Evolutionary conservation across 1,284 basidiomycete species (phyloP).

Genomic region (Cystobasidium pallidum): DNA sequence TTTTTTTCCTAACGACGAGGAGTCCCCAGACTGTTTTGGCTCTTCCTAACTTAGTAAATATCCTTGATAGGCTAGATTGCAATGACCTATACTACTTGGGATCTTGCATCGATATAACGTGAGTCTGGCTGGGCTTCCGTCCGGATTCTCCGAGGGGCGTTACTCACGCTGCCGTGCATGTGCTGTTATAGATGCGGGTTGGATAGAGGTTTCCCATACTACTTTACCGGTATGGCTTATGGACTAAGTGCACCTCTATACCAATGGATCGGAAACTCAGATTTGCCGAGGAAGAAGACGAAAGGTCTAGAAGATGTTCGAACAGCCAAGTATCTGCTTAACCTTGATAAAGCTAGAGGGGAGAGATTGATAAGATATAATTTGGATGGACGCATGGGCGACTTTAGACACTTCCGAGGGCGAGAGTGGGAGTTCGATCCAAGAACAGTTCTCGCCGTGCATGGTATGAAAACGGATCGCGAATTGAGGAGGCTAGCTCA

Average conservation of each 20-base stretch:
- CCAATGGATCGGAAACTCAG: conserved; percentile 39
- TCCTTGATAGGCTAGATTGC: conserved; percentile 28
- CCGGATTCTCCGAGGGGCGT: background rate
- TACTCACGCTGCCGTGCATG: background rate
- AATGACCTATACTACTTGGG: conserved; percentile 35
- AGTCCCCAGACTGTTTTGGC: conserved; percentile 16
- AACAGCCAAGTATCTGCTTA: conserved; percentile 25
- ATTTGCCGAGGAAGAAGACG: conserved; percentile 8
- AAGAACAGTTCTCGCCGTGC: conserved; percentile 31
- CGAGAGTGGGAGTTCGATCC: conserved; percentile 21
- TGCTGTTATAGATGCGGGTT: conserved; percentile 29
- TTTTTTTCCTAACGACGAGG: too few species aligned
- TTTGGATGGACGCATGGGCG: conserved; percentile 34
- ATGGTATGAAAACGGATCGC: conserved; percentile 32
- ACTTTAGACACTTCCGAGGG: conserved; percentile 12
- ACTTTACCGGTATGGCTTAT: conserved; percentile 40
- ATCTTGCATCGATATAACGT: conserved; percentile 31
- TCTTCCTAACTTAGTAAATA: conserved; percentile 1
- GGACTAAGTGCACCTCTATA: conserved; percentile 36
- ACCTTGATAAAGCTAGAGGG: background rate
- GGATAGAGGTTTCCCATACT: conserved; percentile 25
- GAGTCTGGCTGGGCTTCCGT: too few species aligned
- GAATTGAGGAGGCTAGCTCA: conserved; percentile 1
- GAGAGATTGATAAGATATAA: conserved; percentile 27
- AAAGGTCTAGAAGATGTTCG: conserved; percentile 39